Evolutionary conservation across 768 basidiomycete species (phyloP).

Genomic region (Calocybe cyanea): DNA sequence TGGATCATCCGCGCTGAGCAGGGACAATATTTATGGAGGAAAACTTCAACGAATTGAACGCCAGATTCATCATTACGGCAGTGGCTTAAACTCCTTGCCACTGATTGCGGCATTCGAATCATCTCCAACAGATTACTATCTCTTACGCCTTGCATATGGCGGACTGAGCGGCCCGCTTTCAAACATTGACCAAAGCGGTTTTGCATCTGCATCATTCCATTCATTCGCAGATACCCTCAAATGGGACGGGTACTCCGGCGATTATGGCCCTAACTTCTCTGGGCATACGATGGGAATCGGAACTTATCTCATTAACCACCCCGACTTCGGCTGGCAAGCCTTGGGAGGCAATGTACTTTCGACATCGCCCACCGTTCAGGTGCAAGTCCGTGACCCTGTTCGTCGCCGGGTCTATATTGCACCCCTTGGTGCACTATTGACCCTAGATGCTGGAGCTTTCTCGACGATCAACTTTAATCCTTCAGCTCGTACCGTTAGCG

Average conservation of each 20-base stretch:
- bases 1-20: constrained; percentile 16
- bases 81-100: constrained; percentile 53
- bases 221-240: constrained; percentile 53
- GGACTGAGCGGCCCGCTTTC: constrained; percentile 50
- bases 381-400: constrained; percentile 43
- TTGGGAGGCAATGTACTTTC: constrained; percentile 47
- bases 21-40: constrained; percentile 57
- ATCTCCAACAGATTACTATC: constrained; percentile 43
- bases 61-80: constrained; percentile 58
- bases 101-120: constrained; percentile 45
- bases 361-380: constrained; percentile 37
- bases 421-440: constrained; percentile 41
- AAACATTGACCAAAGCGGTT: constrained; percentile 55
- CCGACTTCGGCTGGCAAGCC: constrained; percentile 59
- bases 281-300: constrained; percentile 49
- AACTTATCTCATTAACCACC: constrained; percentile 46
- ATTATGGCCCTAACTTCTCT: constrained; percentile 59
- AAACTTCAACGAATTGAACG: constrained; percentile 53
- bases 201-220: constrained; percentile 58
- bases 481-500: constrained; percentile 28
- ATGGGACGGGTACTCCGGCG: constrained; percentile 58
- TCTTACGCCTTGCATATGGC: constrained; percentile 50
- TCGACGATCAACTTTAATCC: constrained; percentile 38
- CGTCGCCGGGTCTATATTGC: constrained; percentile 51
- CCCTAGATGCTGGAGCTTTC: constrained; percentile 51